A percentile compares a stretch with the other conserved stretches of the same genome.
phyloP scores from a whole-genome alignment of 208 protist species.

The Trypanosomatidae sp. region DNA sequence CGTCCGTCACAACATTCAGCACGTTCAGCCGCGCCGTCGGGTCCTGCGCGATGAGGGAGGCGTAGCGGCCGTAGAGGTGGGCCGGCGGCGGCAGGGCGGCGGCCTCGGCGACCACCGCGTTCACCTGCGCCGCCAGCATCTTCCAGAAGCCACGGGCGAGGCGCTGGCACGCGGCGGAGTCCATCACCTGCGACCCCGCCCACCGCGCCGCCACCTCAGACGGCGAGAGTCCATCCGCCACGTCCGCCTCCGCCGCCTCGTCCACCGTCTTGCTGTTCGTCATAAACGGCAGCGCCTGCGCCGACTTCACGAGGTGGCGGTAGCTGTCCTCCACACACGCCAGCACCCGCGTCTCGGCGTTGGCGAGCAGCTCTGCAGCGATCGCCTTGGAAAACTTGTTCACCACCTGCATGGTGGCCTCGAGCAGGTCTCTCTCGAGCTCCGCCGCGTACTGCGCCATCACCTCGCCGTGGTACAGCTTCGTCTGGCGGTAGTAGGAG shows the following conservation, averaged over 20 bases:
- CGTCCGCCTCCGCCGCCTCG: conserved; percentile 13
- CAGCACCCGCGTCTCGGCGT: conserved; percentile 49
- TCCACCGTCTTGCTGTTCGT: conserved; percentile 1
- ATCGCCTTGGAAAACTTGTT: conserved; percentile 53
- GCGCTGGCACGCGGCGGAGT: conserved; percentile 55
- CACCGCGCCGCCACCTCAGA: neutral
- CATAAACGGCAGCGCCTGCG: conserved; percentile 57
- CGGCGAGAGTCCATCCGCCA: too few relatives aligned
- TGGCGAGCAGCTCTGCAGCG: conserved; percentile 42
- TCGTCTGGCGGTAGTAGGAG: conserved; percentile 58
- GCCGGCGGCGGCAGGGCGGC: conserved; percentile 21
- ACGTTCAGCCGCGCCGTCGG: conserved; percentile 45
- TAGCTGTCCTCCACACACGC: conserved; percentile 49
- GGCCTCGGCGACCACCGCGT: conserved; percentile 39
- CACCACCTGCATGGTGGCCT: conserved; percentile 48
- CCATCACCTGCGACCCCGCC: conserved; percentile 24
- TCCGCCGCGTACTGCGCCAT: conserved; percentile 39
- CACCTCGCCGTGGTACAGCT: conserved; percentile 63
- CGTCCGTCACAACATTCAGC: conserved; percentile 49
- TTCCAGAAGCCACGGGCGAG: conserved; percentile 67
- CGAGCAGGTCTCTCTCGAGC: conserved; percentile 61
- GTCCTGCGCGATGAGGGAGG: conserved; percentile 56
- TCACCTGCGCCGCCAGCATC: conserved; percentile 35
- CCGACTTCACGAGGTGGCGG: conserved; percentile 46
- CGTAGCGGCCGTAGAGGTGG: conserved; percentile 57